Conservation (phyloP, 805 yeast genomes). For the Brettanomyces sp. region DNA sequence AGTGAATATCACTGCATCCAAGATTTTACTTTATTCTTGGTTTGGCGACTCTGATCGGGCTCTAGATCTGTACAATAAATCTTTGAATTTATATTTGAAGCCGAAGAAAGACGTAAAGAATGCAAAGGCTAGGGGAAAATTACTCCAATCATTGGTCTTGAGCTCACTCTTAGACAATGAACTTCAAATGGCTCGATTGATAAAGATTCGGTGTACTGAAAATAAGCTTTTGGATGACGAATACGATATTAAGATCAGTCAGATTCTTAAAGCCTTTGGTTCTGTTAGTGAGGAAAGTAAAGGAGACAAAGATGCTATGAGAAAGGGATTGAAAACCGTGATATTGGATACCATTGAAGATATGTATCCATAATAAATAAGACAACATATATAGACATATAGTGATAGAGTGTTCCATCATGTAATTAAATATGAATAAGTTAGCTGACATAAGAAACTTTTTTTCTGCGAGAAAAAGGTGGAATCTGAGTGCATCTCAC, state of each 20-base stretch:
- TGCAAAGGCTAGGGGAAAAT: constrained; percentile 11
- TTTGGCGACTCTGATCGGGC: constrained; percentile 21
- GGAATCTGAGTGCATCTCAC: background rate
- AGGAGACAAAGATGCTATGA: constrained; percentile 9
- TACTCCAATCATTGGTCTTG: constrained; percentile 20
- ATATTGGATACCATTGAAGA: constrained; percentile 10
- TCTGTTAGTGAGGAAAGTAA: constrained; percentile 15
- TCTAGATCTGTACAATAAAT: constrained; percentile 23
- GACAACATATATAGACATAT: no score
- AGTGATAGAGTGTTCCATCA: no score
- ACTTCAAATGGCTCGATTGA: constrained; percentile 23
- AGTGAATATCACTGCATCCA: constrained; percentile 15
- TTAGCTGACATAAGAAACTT: no score
- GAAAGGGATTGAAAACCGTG: constrained; percentile 9
- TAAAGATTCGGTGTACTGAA: constrained; percentile 21
- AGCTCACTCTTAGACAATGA: constrained; percentile 18
- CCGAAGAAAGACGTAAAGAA: constrained; percentile 10
- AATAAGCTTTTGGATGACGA: constrained; percentile 15
- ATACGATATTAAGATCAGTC: constrained; percentile 14
- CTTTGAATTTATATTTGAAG: constrained; percentile 13
- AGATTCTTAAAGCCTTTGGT: constrained; percentile 23
- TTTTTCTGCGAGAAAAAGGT: no score
- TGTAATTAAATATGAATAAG: no score
- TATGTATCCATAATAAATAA: constrained; percentile 7
- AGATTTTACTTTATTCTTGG: constrained; percentile 20